Evolutionary conservation across 192 early-diverging fungal genomes (phyloP).

Genomic region (Lobosporangium transversale): DNA sequence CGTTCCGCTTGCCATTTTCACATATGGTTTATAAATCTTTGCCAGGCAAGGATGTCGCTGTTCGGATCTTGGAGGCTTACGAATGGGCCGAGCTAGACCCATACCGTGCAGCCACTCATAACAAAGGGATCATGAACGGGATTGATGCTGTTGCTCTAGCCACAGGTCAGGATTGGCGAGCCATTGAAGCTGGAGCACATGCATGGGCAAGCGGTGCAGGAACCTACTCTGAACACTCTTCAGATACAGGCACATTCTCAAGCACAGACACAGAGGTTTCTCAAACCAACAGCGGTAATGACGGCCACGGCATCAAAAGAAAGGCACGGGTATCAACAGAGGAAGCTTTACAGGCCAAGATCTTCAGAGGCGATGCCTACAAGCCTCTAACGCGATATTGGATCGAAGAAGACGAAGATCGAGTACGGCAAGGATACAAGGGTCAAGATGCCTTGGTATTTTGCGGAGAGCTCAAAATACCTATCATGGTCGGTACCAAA

Average conservation of each 20-base stretch:
- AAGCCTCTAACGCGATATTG: conserved; percentile 77
- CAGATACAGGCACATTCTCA: neutral
- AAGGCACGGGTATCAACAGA: conserved; percentile 14
- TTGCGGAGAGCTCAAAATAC: conserved; percentile 74
- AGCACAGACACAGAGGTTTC: neutral
- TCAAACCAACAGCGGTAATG: neutral
- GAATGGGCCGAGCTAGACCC: conserved; percentile 77
- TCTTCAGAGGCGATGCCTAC: conserved; percentile 59
- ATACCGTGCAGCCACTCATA: conserved; percentile 78
- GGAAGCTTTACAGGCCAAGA: neutral
- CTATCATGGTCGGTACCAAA: conserved; percentile 77
- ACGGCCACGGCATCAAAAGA: conserved; percentile 13
- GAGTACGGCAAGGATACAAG: conserved; percentile 15
- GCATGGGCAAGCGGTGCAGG: conserved; percentile 67
- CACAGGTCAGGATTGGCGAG: conserved; percentile 83
- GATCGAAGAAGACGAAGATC: conserved; percentile 65
- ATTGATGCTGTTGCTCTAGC: conserved; percentile 82
- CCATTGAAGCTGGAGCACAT: conserved; percentile 77
- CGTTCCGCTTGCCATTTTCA: conserved; percentile 69
- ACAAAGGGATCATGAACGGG: conserved; percentile 88
- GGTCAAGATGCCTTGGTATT: conserved; percentile 58
- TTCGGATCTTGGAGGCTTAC: conserved; percentile 72
- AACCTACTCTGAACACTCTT: conserved; percentile 29
- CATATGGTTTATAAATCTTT: conserved; percentile 74
- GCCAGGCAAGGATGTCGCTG: conserved; percentile 68